Conservation (phyloP, 1,284 basidiomycete genomes). For the Termitomyces sp. region DNA sequence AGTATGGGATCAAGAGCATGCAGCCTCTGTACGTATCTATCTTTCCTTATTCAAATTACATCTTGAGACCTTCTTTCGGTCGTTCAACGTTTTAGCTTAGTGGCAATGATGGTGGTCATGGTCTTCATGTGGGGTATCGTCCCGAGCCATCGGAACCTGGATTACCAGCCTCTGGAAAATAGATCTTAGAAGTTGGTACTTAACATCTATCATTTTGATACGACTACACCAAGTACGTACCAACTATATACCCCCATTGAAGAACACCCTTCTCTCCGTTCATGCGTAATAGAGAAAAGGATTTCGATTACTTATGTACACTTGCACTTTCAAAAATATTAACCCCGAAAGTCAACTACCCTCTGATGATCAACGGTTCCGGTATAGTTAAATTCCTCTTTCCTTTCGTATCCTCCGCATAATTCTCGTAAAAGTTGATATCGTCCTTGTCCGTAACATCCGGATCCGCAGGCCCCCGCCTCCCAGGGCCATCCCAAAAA, state of each 20-base stretch:
- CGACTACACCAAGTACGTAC: not conserved
- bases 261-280: not conserved
- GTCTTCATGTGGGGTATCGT: slow-evolving; percentile 20
- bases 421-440: slow-evolving; percentile 82
- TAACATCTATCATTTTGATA: not conserved
- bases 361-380: slow-evolving; percentile 6
- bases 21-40: slow-evolving; percentile 49
- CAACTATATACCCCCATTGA: not conserved
- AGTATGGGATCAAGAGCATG: slow-evolving; percentile 49
- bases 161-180: not conserved
- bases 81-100: slow-evolving; percentile 11
- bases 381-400: slow-evolving; percentile 39
- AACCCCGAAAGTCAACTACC: not conserved
- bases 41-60: not conserved
- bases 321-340: not conserved
- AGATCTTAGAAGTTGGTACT: not conserved
- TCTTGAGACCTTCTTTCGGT: not conserved
- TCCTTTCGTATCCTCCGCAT: slow-evolving; percentile 76
- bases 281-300: not conserved
- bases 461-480: slow-evolving; percentile 41
- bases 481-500: slow-evolving; percentile 85
- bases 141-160: slow-evolving; percentile 13
- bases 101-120: slow-evolving; percentile 21
- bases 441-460: slow-evolving; percentile 34
- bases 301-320: not conserved